Conservation (phyloP, 176 grass and related monocot species). For the Aechmea fasciata region DNA sequence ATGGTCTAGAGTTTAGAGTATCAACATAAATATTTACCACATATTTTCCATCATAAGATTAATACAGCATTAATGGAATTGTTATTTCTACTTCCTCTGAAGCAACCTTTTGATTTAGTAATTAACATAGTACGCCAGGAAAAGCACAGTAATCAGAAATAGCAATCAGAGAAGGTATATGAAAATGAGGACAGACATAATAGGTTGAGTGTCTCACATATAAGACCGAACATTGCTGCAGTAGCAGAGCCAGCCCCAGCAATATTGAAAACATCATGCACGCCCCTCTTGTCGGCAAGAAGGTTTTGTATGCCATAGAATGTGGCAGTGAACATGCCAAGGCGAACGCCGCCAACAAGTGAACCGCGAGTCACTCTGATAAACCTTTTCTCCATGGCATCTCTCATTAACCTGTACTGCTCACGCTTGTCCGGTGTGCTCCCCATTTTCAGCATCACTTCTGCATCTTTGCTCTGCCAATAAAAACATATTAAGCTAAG, state of each 20-base stretch:
- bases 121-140: not conserved
- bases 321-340: slow-evolving; percentile 72
- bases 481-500: not conserved
- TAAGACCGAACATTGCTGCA: slow-evolving; percentile 67
- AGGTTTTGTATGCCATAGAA: slow-evolving; percentile 81
- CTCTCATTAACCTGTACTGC: slow-evolving; percentile 96
- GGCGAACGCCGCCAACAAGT: slow-evolving; percentile 58
- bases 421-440: slow-evolving; percentile 84
- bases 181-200: not conserved
- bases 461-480: slow-evolving; percentile 89
- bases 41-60: too few relatives aligned
- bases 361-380: slow-evolving; percentile 62
- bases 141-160: not conserved
- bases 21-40: too few relatives aligned
- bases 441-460: slow-evolving; percentile 97
- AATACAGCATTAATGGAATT: too few relatives aligned
- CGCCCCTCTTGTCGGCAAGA: slow-evolving; percentile 55
- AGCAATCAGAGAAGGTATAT: slow-evolving; percentile 6
- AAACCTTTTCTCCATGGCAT: slow-evolving; percentile 93
- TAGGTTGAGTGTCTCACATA: slow-evolving; percentile 31
- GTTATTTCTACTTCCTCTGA: not conserved
- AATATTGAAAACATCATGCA: slow-evolving; percentile 73
- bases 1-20: too few relatives aligned
- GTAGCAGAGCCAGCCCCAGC: slow-evolving; percentile 66
- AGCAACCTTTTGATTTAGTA: not conserved